Evolutionary conservation across 2,329 filamentous ascomycete genomes (phyloP).

Genomic region (Xylariaceae sp.): DNA sequence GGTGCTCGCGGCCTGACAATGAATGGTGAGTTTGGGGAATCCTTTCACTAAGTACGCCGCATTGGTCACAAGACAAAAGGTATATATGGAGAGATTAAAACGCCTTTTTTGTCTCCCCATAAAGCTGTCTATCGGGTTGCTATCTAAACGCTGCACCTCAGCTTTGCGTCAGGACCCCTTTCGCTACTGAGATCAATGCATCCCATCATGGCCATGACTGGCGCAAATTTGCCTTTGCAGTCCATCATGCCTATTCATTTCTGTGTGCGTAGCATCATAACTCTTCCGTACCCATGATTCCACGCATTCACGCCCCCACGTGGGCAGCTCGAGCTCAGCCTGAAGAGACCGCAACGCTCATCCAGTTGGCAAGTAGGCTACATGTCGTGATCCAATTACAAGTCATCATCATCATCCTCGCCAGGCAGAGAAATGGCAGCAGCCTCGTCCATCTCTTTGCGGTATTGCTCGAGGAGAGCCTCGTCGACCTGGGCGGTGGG

Average conservation of each 20-base stretch:
- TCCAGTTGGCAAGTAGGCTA: conserved; percentile 9
- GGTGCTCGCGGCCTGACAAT: not conserved
- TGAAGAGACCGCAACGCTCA: conserved; percentile 10
- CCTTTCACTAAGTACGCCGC: not conserved
- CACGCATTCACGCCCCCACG: conserved; percentile 7
- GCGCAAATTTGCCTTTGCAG: conserved; percentile 21
- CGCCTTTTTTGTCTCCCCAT: conserved; percentile 24
- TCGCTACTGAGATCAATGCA: conserved; percentile 19
- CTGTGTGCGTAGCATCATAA: conserved; percentile 20
- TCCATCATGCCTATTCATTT: conserved; percentile 22
- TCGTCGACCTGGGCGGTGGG: conserved; percentile 89
- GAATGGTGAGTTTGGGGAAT: not conserved
- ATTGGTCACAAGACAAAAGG: no score
- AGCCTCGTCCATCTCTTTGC: conserved; percentile 83
- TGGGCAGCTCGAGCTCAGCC: conserved; percentile 7
- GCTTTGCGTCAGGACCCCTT: conserved; percentile 30
- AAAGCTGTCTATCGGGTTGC: conserved; percentile 33
- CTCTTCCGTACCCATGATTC: conserved; percentile 20
- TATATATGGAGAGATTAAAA: conserved; percentile 12
- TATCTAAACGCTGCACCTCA: conserved; percentile 35
- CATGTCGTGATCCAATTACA: conserved; percentile 42
- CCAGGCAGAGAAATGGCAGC: conserved; percentile 83
- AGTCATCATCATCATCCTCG: conserved; percentile 79
- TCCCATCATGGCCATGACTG: conserved; percentile 25
- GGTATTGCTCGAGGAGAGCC: conserved; percentile 75